Conservation (phyloP, 1,139 yeast genomes). For the Hemisphaericaspora xylofermentans region DNA sequence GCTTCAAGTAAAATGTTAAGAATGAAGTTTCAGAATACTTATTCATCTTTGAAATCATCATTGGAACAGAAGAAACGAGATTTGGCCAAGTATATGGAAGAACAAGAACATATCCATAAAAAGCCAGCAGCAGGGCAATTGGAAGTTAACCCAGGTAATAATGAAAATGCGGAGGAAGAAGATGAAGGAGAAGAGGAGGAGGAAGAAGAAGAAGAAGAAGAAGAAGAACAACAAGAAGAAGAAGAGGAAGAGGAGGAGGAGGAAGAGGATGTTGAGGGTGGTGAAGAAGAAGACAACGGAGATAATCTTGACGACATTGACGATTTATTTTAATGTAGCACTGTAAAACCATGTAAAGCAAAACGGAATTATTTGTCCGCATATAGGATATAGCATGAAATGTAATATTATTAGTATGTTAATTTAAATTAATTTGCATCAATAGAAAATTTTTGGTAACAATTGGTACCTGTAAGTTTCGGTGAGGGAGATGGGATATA, state of each 20-base stretch:
- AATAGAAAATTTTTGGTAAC: too few species aligned
- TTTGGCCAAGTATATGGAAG: constrained; percentile 41
- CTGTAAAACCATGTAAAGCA: too few species aligned
- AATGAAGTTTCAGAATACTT: constrained; percentile 82
- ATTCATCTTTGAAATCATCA: constrained; percentile 76
- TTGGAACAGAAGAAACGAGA: constrained; percentile 79
- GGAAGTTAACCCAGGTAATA: constrained; percentile 23
- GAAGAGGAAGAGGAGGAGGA: constrained; percentile 28
- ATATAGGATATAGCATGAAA: too few species aligned
- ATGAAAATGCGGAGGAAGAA: constrained; percentile 27
- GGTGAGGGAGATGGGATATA: too few species aligned
- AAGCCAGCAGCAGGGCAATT: constrained; percentile 19
- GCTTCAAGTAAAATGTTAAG: constrained; percentile 87
- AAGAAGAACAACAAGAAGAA: constrained; percentile 30
- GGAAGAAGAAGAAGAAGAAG: constrained; percentile 28
- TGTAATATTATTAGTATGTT: too few species aligned
- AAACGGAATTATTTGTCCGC: too few species aligned
- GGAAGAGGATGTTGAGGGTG: constrained; percentile 27
- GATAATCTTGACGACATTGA: constrained; percentile 45
- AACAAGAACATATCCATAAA: constrained; percentile 17
- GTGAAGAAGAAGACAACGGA: constrained; percentile 31
- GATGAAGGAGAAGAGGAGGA: constrained; percentile 29
- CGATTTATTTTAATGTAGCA: constrained; percentile 25
- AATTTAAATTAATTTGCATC: too few species aligned
- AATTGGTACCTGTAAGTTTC: too few species aligned